Conservation (phyloP, 2,329 filamentous ascomycete species). For the Dothiorella sarmentorum region DNA sequence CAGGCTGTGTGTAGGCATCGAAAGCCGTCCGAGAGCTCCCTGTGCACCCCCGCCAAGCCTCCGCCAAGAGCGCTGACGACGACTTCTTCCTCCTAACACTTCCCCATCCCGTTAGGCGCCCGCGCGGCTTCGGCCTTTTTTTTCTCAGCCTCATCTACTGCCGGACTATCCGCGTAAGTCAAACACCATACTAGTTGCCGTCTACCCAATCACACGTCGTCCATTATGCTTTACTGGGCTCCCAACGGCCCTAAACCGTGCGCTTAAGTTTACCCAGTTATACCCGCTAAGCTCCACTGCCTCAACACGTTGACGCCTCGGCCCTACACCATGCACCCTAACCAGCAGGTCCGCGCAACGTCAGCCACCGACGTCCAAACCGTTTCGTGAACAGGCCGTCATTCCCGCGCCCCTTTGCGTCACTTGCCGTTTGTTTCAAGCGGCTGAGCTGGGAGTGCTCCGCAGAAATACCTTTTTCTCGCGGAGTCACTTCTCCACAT, state of each 20-base stretch:
- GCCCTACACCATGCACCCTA: background rate
- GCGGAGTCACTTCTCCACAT: background rate
- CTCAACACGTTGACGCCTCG: background rate
- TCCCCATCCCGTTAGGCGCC: background rate
- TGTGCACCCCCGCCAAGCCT: background rate
- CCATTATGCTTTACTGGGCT: background rate
- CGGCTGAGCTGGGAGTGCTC: background rate
- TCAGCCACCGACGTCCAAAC: background rate
- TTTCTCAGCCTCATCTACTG: slow-evolving; percentile 4
- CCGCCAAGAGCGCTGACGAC: slow-evolving; percentile 14
- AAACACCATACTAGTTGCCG: background rate
- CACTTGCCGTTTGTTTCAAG: background rate
- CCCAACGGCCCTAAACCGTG: background rate
- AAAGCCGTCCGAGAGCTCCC: background rate
- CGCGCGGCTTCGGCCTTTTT: background rate
- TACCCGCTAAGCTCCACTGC: background rate
- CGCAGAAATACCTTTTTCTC: background rate
- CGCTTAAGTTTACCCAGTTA: background rate
- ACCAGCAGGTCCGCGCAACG: background rate
- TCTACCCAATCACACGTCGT: background rate
- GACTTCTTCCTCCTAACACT: background rate
- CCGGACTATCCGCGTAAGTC: slow-evolving; percentile 1
- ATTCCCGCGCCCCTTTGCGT: background rate
- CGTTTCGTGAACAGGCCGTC: background rate
- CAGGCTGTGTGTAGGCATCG: background rate